A percentile compares a stretch with the other conserved stretches of the same genome.
Conservation (phyloP, 257 asterid species). For the Schizonepeta tenuifolia region DNA sequence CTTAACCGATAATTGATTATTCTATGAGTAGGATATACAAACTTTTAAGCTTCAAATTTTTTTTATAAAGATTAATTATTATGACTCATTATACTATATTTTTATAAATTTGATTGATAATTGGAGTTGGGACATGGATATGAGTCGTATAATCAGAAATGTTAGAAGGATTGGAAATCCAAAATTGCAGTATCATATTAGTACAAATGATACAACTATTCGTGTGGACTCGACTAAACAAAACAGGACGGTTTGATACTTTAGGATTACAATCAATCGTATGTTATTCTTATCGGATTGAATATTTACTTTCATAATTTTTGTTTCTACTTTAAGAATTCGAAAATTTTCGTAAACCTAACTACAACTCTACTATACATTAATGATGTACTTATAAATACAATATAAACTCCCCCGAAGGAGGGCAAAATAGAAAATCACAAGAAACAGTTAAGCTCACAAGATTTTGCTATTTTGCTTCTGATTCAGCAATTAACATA, state of each 20-base stretch:
- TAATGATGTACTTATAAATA: neutral
- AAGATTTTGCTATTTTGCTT: constrained; percentile 22
- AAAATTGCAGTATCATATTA: too few relatives aligned
- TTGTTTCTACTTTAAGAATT: neutral
- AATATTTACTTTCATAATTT: neutral
- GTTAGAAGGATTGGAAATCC: too few relatives aligned
- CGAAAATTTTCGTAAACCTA: neutral
- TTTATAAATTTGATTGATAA: too few relatives aligned
- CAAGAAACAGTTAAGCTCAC: constrained; percentile 8
- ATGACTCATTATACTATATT: too few relatives aligned
- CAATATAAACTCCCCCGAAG: neutral
- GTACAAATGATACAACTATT: too few relatives aligned
- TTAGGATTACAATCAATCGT: too few relatives aligned
- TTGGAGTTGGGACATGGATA: too few relatives aligned
- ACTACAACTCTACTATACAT: constrained; percentile 23
- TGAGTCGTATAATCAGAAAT: too few relatives aligned
- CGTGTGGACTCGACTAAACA: neutral
- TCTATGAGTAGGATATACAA: too few relatives aligned
- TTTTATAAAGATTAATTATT: too few relatives aligned
- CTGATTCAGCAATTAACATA: constrained; percentile 20
- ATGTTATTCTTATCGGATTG: neutral
- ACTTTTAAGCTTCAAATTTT: too few relatives aligned
- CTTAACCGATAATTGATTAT: too few relatives aligned
- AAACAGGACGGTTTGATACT: neutral
- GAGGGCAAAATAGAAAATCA: constrained; percentile 25